These are phyloP conservation scores for Myxozyma mucilagina DNA, from an alignment of 805 yeast species.

Conservation along the genomic window DNA sequence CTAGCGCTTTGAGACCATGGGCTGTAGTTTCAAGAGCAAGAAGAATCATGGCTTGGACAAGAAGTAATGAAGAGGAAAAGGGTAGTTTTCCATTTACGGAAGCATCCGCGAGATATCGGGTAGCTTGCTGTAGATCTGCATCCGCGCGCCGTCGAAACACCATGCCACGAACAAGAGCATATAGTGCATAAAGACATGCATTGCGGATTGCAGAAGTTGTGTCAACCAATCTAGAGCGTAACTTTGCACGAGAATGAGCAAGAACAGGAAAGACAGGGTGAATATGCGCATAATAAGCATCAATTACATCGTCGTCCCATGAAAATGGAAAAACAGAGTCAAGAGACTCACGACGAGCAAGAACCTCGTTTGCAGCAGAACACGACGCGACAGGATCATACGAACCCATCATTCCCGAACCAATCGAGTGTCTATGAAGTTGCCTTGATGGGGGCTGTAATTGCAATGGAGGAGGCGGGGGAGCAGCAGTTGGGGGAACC, in stretches of 20 bases:
- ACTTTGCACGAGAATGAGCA: constrained; percentile 40
- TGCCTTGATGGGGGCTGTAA: constrained; percentile 3
- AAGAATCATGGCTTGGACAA: constrained; percentile 40
- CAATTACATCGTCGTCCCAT: constrained; percentile 39
- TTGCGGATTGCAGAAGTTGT: constrained; percentile 35
- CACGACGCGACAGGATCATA: constrained; percentile 1
- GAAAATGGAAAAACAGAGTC: constrained; percentile 8
- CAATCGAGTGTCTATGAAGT: constrained; percentile 16
- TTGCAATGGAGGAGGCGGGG: background rate
- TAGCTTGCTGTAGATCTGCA: constrained; percentile 16
- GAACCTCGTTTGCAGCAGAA: background rate
- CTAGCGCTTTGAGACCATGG: constrained; percentile 23
- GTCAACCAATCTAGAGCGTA: constrained; percentile 37
- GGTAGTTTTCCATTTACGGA: background rate
- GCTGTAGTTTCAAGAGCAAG: constrained; percentile 38
- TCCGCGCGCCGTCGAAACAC: background rate
- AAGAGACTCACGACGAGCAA: background rate
- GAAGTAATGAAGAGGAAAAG: constrained; percentile 33
- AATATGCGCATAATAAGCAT: constrained; percentile 41
- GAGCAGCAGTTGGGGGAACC: background rate
- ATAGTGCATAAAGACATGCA: constrained; percentile 35
- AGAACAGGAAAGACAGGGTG: constrained; percentile 45
- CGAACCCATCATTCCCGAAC: constrained; percentile 14
- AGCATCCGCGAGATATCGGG: constrained; percentile 25
- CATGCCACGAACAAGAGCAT: constrained; percentile 18